Evolutionary conservation across 1,139 yeast genomes (phyloP).

Genomic region (Meyerozyma smithsonii): DNA sequence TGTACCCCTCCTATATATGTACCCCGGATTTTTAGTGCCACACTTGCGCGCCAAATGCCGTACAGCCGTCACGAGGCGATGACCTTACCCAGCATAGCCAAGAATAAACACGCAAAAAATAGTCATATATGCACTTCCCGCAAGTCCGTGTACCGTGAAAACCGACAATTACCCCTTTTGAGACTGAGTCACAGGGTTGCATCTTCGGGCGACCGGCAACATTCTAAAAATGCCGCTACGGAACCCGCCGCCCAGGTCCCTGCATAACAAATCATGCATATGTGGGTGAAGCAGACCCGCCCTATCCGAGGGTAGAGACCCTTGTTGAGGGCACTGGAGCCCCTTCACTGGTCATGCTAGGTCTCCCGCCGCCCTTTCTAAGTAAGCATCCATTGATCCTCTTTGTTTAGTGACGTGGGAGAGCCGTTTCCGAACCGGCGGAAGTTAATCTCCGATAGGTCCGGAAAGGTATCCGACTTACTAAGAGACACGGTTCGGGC

Average conservation of each 20-base stretch:
- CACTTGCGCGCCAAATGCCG: constrained; percentile 1
- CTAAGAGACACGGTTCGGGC: constrained; percentile 43
- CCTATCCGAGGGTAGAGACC: too few relatives aligned
- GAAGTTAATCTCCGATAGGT: constrained; percentile 31
- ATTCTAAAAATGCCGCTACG: neutral
- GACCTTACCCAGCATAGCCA: neutral
- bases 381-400: constrained; percentile 11
- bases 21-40: constrained; percentile 1
- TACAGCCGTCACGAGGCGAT: neutral
- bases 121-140: too few relatives aligned
- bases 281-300: neutral
- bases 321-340: too few relatives aligned
- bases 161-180: neutral
- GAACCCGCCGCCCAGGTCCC: neutral
- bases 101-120: too few relatives aligned
- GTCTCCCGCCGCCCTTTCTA: neutral
- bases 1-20: neutral
- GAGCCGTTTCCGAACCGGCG: constrained; percentile 16
- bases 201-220: neutral
- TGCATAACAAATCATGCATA: neutral
- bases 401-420: constrained; percentile 6
- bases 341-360: too few relatives aligned
- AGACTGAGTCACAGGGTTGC: neutral
- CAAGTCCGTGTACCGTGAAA: too few relatives aligned
- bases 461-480: constrained; percentile 48